Evolutionary conservation across 164 flowering plant genomes (phyloP).

Genomic region (Annona cherimola): DNA sequence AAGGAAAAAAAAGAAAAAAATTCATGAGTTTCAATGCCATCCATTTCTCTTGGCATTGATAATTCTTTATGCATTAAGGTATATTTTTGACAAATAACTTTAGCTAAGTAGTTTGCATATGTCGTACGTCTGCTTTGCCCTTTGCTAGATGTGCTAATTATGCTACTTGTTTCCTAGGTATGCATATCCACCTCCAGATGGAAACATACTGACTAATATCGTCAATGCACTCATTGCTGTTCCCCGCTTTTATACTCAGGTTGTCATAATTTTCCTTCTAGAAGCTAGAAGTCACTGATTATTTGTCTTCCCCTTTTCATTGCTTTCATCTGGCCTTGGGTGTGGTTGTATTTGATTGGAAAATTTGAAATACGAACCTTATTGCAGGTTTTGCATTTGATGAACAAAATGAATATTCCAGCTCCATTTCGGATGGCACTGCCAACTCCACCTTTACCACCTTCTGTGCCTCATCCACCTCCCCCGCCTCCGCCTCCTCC

Average conservation of each 20-base stretch:
- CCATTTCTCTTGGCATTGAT: too few relatives aligned
- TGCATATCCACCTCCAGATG: constrained; percentile 97
- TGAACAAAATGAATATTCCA: constrained; percentile 99
- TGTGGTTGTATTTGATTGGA: neutral
- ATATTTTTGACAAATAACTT: neutral
- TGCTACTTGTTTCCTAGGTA: constrained; percentile 46
- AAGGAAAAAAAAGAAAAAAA: too few relatives aligned
- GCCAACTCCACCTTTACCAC: constrained; percentile 89
- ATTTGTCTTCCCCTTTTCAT: neutral
- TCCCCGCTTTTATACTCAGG: constrained; percentile 97
- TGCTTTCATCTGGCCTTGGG: constrained; percentile 1
- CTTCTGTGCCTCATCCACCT: constrained; percentile 46
- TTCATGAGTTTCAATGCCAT: too few relatives aligned
- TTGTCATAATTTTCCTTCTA: constrained; percentile 13
- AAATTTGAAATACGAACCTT: neutral
- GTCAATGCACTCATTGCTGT: constrained; percentile 97
- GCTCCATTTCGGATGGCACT: constrained; percentile 93
- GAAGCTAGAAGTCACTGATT: neutral
- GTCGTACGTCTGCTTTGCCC: neutral
- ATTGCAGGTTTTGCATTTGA: constrained; percentile 85
- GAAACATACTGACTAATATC: constrained; percentile 89
- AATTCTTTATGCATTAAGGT: neutral
- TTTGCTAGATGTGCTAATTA: neutral
- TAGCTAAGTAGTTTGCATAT: neutral
- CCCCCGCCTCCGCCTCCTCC: constrained; percentile 27